phyloP scores from a whole-genome alignment of 2,329 filamentous ascomycete species.

The Orbilia javanica region DNA sequence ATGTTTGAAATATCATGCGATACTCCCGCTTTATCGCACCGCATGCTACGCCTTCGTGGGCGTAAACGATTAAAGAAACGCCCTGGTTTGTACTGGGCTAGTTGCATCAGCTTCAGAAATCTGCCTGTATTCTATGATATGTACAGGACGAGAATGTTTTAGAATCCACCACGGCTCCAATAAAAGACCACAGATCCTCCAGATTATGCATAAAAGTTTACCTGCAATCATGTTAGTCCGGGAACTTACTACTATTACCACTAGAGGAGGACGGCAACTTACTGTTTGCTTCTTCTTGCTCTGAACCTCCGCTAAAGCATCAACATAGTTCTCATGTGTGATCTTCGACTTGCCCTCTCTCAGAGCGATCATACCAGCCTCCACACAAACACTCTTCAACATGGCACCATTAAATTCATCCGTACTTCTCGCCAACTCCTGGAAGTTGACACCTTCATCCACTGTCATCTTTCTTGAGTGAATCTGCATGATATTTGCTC shows the following conservation, averaged over 20 bases:
- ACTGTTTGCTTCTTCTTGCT: slow-evolving; percentile 90
- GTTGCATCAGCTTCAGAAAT: slow-evolving; percentile 11
- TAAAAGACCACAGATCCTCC: neutral
- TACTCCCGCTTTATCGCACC: neutral
- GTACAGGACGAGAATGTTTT: slow-evolving; percentile 41
- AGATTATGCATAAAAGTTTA: slow-evolving; percentile 62
- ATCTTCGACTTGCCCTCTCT: slow-evolving; percentile 96
- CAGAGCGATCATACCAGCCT: slow-evolving; percentile 98
- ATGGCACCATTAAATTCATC: slow-evolving; percentile 98
- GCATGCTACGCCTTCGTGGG: neutral
- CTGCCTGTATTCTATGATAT: slow-evolving; percentile 51
- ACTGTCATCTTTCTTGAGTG: slow-evolving; percentile 99
- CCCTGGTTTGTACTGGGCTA: neutral
- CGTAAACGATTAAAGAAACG: neutral
- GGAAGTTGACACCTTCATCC: slow-evolving; percentile 93
- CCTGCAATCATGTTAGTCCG: slow-evolving; percentile 55
- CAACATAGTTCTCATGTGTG: slow-evolving; percentile 97
- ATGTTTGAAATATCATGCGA: neutral
- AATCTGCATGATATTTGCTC: slow-evolving; percentile 96
- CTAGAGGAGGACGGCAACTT: slow-evolving; percentile 61
- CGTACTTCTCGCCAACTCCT: slow-evolving; percentile 92
- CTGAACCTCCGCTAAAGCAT: slow-evolving; percentile 96
- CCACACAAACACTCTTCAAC: slow-evolving; percentile 97
- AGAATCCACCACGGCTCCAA: slow-evolving; percentile 5
- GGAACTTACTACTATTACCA: slow-evolving; percentile 62